phyloP scores from a whole-genome alignment of 129 eudicot species.

The Ambrosia artemisiifolia region DNA sequence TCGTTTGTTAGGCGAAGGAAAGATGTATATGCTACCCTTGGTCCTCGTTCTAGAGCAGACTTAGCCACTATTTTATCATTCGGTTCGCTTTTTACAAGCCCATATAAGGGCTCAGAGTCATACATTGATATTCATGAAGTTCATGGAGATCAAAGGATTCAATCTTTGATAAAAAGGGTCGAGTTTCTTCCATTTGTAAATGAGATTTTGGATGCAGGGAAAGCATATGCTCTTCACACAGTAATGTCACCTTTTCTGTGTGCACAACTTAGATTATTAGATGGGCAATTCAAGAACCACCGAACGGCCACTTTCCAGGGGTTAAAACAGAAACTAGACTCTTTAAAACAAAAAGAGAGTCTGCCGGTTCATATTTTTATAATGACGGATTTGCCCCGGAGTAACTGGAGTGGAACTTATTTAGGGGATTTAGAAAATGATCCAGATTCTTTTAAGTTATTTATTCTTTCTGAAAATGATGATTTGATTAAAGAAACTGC shows the following conservation, averaged over 20 bases:
- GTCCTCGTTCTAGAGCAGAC: conserved; percentile 63
- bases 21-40: conserved; percentile 66
- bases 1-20: conserved; percentile 61
- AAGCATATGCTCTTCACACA: conserved; percentile 50
- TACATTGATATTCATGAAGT: conserved; percentile 81
- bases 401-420: conserved; percentile 85
- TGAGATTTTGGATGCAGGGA: conserved; percentile 70
- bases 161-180: conserved; percentile 55
- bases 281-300: conserved; percentile 97
- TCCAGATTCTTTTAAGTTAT: conserved; percentile 51
- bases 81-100: conserved; percentile 70
- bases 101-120: conserved; percentile 82
- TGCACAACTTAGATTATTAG: conserved; percentile 90
- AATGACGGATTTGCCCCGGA: conserved; percentile 87
- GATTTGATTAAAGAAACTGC: conserved; percentile 53
- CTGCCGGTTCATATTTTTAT: conserved; percentile 73
- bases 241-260: conserved; percentile 73
- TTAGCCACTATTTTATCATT: conserved; percentile 63
- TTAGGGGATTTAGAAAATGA: conserved; percentile 71
- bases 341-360: conserved; percentile 48
- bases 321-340: conserved; percentile 58
- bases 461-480: conserved; percentile 57
- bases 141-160: conserved; percentile 60
- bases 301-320: conserved; percentile 60
- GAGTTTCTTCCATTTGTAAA: conserved; percentile 77